Evolutionary conservation across 1,284 basidiomycete species (phyloP).

Genomic region (Amylostereum areolatum): DNA sequence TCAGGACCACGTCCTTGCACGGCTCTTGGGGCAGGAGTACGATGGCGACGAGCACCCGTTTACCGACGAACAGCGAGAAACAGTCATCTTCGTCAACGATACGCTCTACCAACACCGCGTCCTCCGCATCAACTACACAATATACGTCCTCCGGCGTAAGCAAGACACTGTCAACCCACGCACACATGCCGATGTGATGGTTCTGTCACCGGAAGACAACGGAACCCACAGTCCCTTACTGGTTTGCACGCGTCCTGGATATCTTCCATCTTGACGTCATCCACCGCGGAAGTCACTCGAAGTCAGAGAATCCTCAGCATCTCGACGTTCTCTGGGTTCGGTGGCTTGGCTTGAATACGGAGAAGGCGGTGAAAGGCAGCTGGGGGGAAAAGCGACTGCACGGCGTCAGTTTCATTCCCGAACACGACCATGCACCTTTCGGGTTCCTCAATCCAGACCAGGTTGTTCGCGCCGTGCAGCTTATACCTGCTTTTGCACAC

Average conservation of each 20-base stretch:
- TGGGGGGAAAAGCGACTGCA: constrained; percentile 3
- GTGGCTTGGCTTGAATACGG: constrained; percentile 16
- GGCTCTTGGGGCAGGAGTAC: too few relatives aligned
- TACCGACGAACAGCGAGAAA: too few relatives aligned
- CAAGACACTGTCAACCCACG: constrained; percentile 24
- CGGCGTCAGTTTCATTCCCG: constrained; percentile 16
- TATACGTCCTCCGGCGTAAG: constrained; percentile 20
- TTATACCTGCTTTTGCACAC: constrained; percentile 17
- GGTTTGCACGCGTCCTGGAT: constrained; percentile 19
- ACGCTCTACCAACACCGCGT: constrained; percentile 19
- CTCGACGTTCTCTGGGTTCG: constrained; percentile 22
- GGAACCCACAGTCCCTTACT: too few relatives aligned
- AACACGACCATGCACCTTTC: constrained; percentile 13
- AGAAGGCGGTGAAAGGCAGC: constrained; percentile 10
- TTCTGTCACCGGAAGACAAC: constrained; percentile 3
- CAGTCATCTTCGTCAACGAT: constrained; percentile 5
- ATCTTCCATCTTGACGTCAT: constrained; percentile 14
- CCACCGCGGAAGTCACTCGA: background rate
- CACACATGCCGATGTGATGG: constrained; percentile 21
- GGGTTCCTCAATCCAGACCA: constrained; percentile 18
- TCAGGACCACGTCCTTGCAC: too few relatives aligned
- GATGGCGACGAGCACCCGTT: too few relatives aligned
- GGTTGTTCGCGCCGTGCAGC: constrained; percentile 16
- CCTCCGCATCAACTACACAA: constrained; percentile 23
- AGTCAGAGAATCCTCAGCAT: too few relatives aligned